Percentiles rank a stretch among this genome's conserved stretches.
Evolutionary conservation across 257 asterid genomes (phyloP).

Genomic region (Echium plantagineum): DNA sequence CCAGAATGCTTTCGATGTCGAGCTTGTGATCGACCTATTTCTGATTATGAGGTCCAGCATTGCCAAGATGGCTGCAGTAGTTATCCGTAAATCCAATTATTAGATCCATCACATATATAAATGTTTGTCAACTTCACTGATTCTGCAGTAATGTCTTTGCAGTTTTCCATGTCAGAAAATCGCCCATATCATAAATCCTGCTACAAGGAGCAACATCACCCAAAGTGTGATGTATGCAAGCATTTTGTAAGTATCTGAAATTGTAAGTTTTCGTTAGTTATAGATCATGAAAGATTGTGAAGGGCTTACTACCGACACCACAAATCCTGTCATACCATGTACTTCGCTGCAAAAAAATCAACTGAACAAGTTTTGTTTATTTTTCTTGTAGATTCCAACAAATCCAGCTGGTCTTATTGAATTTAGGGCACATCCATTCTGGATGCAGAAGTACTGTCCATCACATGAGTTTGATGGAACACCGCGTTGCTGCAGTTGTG

Average conservation of each 20-base stretch:
- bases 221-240: slow-evolving; percentile 94
- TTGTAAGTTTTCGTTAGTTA: background rate
- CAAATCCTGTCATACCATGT: background rate
- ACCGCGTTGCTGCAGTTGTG: slow-evolving; percentile 97
- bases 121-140: background rate
- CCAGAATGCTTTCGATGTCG: slow-evolving; percentile 93
- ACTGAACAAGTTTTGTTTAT: background rate
- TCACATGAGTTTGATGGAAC: slow-evolving; percentile 88
- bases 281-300: background rate
- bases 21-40: slow-evolving; percentile 69
- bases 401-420: slow-evolving; percentile 82
- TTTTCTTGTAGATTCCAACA: slow-evolving; percentile 55
- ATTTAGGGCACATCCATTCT: slow-evolving; percentile 97
- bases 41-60: slow-evolving; percentile 81
- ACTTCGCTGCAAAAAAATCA: background rate
- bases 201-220: slow-evolving; percentile 88
- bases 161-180: slow-evolving; percentile 88
- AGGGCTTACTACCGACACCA: too few species aligned
- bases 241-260: slow-evolving; percentile 51
- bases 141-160: slow-evolving; percentile 12
- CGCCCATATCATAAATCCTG: slow-evolving; percentile 87
- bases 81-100: background rate
- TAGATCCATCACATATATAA: background rate
- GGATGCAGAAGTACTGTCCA: slow-evolving; percentile 97
- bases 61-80: slow-evolving; percentile 7